Percentiles rank a stretch among this genome's conserved stretches.
Conservation (phyloP, 2,329 filamentous ascomycete species). For the Claviceps capensis region DNA sequence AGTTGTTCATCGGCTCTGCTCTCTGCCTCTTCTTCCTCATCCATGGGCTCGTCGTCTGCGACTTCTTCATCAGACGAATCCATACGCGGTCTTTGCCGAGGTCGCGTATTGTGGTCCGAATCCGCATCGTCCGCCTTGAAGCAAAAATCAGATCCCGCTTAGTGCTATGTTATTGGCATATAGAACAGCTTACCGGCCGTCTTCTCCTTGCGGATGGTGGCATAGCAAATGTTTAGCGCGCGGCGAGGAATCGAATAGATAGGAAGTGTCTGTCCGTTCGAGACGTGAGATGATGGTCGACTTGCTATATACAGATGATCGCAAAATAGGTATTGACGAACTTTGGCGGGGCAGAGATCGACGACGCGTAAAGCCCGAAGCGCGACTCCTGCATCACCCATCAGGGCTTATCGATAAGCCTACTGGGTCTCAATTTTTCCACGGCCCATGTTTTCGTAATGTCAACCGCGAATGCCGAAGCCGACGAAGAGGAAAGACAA, state of each 20-base stretch:
- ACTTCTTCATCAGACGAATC: constrained; percentile 18
- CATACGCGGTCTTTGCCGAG: constrained; percentile 18
- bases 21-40: constrained; percentile 16
- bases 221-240: constrained; percentile 12
- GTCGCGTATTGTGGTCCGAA: constrained; percentile 18
- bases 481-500: background rate
- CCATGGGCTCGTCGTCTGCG: constrained; percentile 12
- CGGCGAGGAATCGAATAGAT: background rate
- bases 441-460: background rate
- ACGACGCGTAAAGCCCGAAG: background rate
- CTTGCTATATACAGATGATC: background rate
- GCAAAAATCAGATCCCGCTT: background rate
- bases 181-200: constrained; percentile 16
- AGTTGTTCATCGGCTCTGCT: constrained; percentile 35
- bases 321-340: background rate
- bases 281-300: background rate
- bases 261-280: background rate
- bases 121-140: constrained; percentile 17
- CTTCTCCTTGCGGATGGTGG: constrained; percentile 18
- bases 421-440: background rate
- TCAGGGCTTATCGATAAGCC: constrained; percentile 6
- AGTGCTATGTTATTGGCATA: background rate
- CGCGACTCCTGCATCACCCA: background rate
- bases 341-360: background rate
- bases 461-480: background rate